Evolutionary conservation across 208 protist genomes (phyloP), one percentile per base, ranked within the genome.

Genomic region (Acanthamoeba rhysodes): DNA sequence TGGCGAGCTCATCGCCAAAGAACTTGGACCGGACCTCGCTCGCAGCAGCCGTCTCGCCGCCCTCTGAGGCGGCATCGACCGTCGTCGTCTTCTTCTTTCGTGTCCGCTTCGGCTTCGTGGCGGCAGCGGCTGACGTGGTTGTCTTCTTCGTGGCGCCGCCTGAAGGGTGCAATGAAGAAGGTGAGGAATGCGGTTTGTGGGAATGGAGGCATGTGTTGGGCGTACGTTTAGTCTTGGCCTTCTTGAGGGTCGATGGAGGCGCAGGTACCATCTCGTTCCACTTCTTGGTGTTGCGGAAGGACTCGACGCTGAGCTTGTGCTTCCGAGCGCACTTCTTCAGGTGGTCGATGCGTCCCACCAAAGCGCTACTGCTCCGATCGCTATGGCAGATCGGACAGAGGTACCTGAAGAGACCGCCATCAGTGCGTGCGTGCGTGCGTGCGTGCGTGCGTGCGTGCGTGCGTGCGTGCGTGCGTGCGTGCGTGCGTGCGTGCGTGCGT

Each of bases 301-400:
- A 55, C 37, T 88, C 80, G 24, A 88, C 27, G 80, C n/a, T 88
- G 41, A 88, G 24, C 10, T 88, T 88, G 80, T 88, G 80, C 45
- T 88, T 88, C 22, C 34, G 7, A 10, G 80, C 80, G 50, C 80
- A 88, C 29, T 64, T 88, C 48, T 88, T 88, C n/a, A 88, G 80
- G 34, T 88, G 80, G 34, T 64, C 53, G 48, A 88, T 88, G 41
- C 80, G 80, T 9, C n/a, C 80, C 5, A 22, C 41, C 24, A 88
- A 32, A 4, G 41, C 53, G 50, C 80, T 88, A 18, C 16, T 59
- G 80, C 80, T 88, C 29, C 80, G 41, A 34, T 88, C 80, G 16
- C 16, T 62, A 9, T 64, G 22, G 50, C 80, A 88, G 20, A 88
- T 88, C 24, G 80, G 80, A 32, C 80, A 88, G 27, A 0, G 27